Percentiles rank a stretch among this genome's conserved stretches.
phyloP scores from a whole-genome alignment of 192 early-diverging fungal species.

The Coemansia sp. region DNA sequence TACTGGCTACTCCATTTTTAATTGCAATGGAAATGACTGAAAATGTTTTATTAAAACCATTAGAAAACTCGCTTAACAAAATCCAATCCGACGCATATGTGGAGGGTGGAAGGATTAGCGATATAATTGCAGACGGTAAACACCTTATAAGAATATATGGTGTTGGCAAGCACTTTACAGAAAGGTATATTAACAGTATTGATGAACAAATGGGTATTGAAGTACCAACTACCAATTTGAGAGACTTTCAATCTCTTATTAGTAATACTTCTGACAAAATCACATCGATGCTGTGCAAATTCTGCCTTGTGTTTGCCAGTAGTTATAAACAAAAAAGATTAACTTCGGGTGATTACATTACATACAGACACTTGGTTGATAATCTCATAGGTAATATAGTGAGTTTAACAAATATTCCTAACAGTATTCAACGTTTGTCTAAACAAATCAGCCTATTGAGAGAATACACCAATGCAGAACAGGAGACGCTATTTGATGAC shows the following conservation, averaged over 20 bases:
- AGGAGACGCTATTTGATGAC: slow-evolving; percentile 45
- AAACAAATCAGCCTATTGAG: slow-evolving; percentile 24
- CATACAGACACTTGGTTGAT: slow-evolving; percentile 1
- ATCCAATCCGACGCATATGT: slow-evolving; percentile 1
- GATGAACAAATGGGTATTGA: slow-evolving; percentile 66
- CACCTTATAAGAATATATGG: slow-evolving; percentile 68
- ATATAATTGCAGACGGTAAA: slow-evolving; percentile 59
- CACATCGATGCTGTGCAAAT: slow-evolving; percentile 20
- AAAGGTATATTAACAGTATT: slow-evolving; percentile 52
- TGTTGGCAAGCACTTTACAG: slow-evolving; percentile 58
- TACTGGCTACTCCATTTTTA: slow-evolving; percentile 16
- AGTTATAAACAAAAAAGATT: slow-evolving; percentile 11
- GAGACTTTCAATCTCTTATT: slow-evolving; percentile 47
- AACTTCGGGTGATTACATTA: slow-evolving; percentile 17
- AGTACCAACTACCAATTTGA: slow-evolving; percentile 57
- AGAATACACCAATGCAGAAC: slow-evolving; percentile 28
- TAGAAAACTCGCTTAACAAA: neutral
- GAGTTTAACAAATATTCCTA: slow-evolving; percentile 15
- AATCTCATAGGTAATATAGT: slow-evolving; percentile 10
- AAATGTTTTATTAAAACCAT: slow-evolving; percentile 2
- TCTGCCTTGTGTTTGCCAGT: slow-evolving; percentile 37
- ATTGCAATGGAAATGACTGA: neutral
- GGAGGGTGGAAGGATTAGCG: neutral
- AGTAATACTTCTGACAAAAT: slow-evolving; percentile 21
- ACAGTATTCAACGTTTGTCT: slow-evolving; percentile 13